Conservation (phyloP, 2,329 filamentous ascomycete species). For the Diaporthe amygdali region DNA sequence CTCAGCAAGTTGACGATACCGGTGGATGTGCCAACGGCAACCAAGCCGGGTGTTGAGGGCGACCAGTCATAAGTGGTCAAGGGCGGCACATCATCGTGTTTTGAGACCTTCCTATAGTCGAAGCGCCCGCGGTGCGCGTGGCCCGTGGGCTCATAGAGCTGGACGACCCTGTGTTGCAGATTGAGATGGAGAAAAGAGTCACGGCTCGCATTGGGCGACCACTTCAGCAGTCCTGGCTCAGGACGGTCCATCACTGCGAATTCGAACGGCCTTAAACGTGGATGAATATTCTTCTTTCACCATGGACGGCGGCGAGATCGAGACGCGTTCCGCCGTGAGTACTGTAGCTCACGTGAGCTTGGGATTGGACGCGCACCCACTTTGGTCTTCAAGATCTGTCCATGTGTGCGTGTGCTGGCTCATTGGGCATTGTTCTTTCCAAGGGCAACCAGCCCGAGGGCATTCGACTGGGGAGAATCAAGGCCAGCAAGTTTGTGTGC, state of each 20-base stretch:
- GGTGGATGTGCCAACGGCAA: constrained; percentile 76
- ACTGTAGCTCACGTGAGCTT: not conserved
- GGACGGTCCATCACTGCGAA: constrained; percentile 57
- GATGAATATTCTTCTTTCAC: not conserved
- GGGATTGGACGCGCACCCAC: not conserved
- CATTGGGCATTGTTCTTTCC: not conserved
- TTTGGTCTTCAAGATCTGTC: not conserved
- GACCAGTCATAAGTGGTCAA: constrained; percentile 73
- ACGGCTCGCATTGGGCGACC: constrained; percentile 64
- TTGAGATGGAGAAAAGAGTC: constrained; percentile 71
- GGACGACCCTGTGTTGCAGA: constrained; percentile 65
- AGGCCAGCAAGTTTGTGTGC: not conserved
- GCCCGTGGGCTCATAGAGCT: constrained; percentile 67
- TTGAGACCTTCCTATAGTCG: constrained; percentile 61
- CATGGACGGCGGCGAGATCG: not conserved
- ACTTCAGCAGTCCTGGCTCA: constrained; percentile 68
- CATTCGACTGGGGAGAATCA: not conserved
- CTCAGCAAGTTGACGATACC: constrained; percentile 78
- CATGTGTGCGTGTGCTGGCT: not conserved
- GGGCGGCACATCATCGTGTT: constrained; percentile 67
- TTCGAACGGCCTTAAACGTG: not conserved
- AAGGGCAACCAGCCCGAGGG: not conserved
- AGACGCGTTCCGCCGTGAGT: not conserved
- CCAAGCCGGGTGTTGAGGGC: constrained; percentile 64
- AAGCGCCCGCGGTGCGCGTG: constrained; percentile 62